A percentile compares a stretch with the other conserved stretches of the same genome.
Conservation (phyloP, 176 grass and related monocot species). For the Carex cristatella region DNA sequence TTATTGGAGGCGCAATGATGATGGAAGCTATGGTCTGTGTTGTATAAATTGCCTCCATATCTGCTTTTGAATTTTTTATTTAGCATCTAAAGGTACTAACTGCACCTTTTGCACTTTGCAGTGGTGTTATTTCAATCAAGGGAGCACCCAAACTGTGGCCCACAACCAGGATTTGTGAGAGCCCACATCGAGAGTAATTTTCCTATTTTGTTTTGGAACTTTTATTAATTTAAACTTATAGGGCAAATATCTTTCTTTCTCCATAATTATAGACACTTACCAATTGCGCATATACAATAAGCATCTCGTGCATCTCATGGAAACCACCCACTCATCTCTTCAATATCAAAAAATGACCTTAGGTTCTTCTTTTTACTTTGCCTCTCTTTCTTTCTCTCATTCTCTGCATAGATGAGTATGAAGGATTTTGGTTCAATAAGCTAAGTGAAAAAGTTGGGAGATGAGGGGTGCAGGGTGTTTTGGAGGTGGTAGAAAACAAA, state of each 20-base stretch:
- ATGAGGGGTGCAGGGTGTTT: neutral
- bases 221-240: slow-evolving; percentile 7
- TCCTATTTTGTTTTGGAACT: neutral
- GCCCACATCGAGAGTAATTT: slow-evolving; percentile 91
- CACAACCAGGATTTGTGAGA: slow-evolving; percentile 95
- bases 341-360: neutral
- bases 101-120: slow-evolving; percentile 33
- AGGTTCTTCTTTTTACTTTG: neutral
- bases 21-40: slow-evolving; percentile 97
- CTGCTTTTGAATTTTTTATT: slow-evolving; percentile 19
- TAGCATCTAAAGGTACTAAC: slow-evolving; percentile 14
- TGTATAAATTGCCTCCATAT: slow-evolving; percentile 24
- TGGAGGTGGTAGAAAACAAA: neutral
- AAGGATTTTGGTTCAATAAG: neutral
- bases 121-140: slow-evolving; percentile 96
- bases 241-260: neutral
- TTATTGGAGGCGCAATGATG: slow-evolving; percentile 97
- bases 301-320: neutral
- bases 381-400: neutral
- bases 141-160: slow-evolving; percentile 89
- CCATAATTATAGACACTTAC: neutral
- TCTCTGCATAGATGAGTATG: neutral
- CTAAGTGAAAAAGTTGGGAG: neutral
- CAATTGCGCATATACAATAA: neutral
- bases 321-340: neutral